Percentiles rank a stretch among this genome's conserved stretches.
phyloP scores from a whole-genome alignment of 1,284 basidiomycete genomes.

The Lentinula novae-zelandiae region DNA sequence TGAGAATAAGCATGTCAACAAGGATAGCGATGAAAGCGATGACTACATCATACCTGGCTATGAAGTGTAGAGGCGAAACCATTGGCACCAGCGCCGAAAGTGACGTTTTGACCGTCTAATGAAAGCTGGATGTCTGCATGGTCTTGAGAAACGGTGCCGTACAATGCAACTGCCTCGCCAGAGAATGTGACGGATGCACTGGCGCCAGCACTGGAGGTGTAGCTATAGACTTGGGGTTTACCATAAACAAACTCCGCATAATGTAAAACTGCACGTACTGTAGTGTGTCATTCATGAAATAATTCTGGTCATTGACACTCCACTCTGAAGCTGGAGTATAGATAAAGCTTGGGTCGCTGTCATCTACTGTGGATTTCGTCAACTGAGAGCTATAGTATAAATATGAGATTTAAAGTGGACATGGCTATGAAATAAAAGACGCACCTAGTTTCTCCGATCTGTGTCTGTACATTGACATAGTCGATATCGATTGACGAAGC shows the following conservation, averaged over 20 bases:
- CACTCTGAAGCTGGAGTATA: constrained; percentile 38
- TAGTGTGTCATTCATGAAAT: constrained; percentile 34
- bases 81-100: constrained; percentile 32
- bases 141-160: constrained; percentile 46
- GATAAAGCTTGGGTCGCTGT: constrained; percentile 32
- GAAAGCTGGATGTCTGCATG: constrained; percentile 43
- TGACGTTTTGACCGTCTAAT: constrained; percentile 35
- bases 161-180: constrained; percentile 48
- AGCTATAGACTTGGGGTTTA: constrained; percentile 27
- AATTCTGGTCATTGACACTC: constrained; percentile 24
- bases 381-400: constrained; percentile 24
- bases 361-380: constrained; percentile 33
- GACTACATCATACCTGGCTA: constrained; percentile 28
- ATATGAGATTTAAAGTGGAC: neutral
- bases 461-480: constrained; percentile 37
- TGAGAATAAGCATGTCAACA: constrained; percentile 10
- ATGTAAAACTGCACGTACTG: constrained; percentile 31
- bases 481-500: constrained; percentile 46
- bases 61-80: constrained; percentile 31
- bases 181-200: constrained; percentile 40
- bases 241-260: neutral
- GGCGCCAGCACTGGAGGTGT: constrained; percentile 34
- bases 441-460: constrained; percentile 35
- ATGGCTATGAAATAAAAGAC: constrained; percentile 15
- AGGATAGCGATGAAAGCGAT: constrained; percentile 1